A percentile compares a stretch with the other conserved stretches of the same genome.
Evolutionary conservation across 768 basidiomycete species (phyloP).

Genomic region (Paxillus involutus): DNA sequence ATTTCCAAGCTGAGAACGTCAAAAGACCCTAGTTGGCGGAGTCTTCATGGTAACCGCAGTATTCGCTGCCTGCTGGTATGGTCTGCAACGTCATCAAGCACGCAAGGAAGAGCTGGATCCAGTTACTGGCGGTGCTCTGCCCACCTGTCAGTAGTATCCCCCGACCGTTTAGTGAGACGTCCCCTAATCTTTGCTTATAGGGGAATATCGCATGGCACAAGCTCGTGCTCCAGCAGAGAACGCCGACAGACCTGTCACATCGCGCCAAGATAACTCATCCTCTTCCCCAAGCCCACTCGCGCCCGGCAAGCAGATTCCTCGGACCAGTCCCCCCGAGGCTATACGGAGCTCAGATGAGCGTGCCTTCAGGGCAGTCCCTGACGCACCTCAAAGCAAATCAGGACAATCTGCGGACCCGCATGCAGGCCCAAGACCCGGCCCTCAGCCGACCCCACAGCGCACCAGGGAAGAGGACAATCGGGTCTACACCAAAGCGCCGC

Average conservation of each 20-base stretch:
- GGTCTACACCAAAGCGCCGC: background rate
- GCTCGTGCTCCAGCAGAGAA: conserved; percentile 1
- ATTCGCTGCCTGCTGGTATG: conserved; percentile 22
- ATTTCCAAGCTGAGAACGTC: background rate
- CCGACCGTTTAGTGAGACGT: background rate
- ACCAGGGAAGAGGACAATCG: background rate
- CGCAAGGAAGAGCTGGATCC: conserved; percentile 14
- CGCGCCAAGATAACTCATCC: background rate
- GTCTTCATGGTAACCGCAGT: conserved; percentile 4
- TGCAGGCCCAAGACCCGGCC: background rate
- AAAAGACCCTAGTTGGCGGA: conserved; percentile 23
- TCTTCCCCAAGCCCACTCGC: background rate
- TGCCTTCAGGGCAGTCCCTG: conserved; percentile 1
- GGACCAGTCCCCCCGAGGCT: no score
- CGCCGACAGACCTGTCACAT: conserved; percentile 14
- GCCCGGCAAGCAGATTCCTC: no score
- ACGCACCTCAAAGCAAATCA: conserved; percentile 4
- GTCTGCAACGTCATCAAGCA: conserved; percentile 16
- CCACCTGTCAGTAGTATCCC: conserved; percentile 13
- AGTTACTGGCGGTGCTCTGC: conserved; percentile 4
- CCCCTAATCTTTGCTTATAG: no score
- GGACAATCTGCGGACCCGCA: background rate
- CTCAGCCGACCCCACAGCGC: conserved; percentile 5
- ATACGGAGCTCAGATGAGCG: background rate
- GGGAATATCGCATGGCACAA: no score